Evolutionary conservation across 2,329 filamentous ascomycete species (phyloP), one percentile per base, ranked within the genome.

Genomic region (Aspergillus fumigatiaffinis): DNA sequence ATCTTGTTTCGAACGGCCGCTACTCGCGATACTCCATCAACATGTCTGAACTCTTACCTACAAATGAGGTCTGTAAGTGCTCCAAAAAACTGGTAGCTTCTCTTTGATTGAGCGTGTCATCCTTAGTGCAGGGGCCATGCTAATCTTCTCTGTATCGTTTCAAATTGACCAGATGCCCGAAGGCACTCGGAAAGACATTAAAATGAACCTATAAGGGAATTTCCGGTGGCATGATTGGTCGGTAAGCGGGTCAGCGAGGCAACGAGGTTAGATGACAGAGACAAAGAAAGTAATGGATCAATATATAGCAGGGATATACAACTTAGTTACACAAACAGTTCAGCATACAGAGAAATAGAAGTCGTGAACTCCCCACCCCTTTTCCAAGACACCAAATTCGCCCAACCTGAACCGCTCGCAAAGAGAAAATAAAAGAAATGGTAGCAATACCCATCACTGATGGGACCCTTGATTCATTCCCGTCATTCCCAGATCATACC

Each of bases 31-130:
- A 4, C 32, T 5, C 4, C 14, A 35, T 14, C 29, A 35, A 35
- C 32, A 17, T 35, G 32, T 1, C 32, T 14, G 12, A 35, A 35
- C 4, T 35, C 12, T 5, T 17, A 63, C 59, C 58, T 62, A 53
- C 3, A 63, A 58, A 63, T 29, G 17, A 53, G 47, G 46, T 32
- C 51, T 48, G 54, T 55, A 63, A 63, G 57, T 55, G 32, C 49
- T 47, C 17, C 57, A 84, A 86, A 87, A 87, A 85, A 84, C 79
- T 80, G 80, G 81, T 82, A 84, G 85, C 82, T 84, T 87, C 86
- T 88, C 87, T 89, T 88, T 88, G 85, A 85, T 86, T 85, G 82
- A 88, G 86, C 87, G 87, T 92, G 89, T 92, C 90, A 93, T 92
- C 90, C 90, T 93, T 93, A 92, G 90, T 86, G 84, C 83, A 86